Base-by-base conservation (phyloP, 176 grass and related monocot genomes). In the Saccharum spontaneum region DNA sequence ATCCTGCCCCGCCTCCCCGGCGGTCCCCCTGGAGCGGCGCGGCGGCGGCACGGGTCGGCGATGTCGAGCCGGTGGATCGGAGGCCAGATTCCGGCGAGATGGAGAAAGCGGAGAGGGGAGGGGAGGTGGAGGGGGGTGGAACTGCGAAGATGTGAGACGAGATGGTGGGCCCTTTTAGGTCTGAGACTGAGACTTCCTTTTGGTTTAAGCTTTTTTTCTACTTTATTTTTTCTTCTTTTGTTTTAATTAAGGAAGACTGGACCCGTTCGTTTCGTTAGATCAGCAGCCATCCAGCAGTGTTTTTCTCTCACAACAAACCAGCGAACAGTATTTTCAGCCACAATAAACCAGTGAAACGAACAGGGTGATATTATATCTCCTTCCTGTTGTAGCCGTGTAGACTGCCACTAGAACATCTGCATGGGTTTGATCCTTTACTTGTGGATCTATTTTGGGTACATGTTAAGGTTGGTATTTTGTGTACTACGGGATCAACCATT, bases 71-170 rank as follows among this genome's bases (percentile, higher is more conserved):
- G 75, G 80, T 69, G 85, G 84, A 90, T 87, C 84, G 84, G 84
- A 87, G 69, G 28, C 24, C 79, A 90, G 84, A 90, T 86, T 86
- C 88, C 88, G 84, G 84, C 84, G 84, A 46, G 89, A 60, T 79
- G 79, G 84, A 71, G 65, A 24, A 59, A 79, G 55, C 54, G 73
- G 83, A 63, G 33, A 18, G n/a, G 11, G 16, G 4, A 20, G 11
- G 14, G 20, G 3, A 33, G 79, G 40, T n/a, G 22, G 37, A 10
- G 43, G 67, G n/a, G n/a, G n/a, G 74, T 20, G 26, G 62, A 31
- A 30, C 62, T 84, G 46, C 48, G 69, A 43, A 50, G 86, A 43
- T 70, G 46, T 68, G 76, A 80, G 80, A 64, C 39, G 54, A 73
- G 76, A 77, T 45, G 57, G 75, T 88, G 65, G 75, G 75, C 67